Evolutionary conservation across 345 rosid species (phyloP).

Genomic region (Dipteronia sinensis): DNA sequence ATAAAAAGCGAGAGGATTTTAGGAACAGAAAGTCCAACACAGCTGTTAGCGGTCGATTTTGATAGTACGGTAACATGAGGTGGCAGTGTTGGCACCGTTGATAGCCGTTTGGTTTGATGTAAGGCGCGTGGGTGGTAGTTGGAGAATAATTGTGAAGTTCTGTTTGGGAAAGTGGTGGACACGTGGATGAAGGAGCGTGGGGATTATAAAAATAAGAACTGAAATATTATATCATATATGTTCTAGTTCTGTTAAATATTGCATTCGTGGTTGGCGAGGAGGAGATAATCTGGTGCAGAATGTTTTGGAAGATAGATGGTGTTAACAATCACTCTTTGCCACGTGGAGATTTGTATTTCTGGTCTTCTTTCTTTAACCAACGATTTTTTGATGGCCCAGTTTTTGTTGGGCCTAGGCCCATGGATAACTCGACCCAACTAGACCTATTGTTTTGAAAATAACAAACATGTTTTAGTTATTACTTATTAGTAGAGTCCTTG

Average conservation of each 20-base stretch:
- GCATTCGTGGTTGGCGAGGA: not conserved
- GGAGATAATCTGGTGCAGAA: not conserved
- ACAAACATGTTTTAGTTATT: no score
- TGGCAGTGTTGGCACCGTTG: constrained; percentile 28
- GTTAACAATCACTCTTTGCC: not conserved
- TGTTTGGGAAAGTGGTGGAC: not conserved
- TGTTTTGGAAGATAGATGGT: no score
- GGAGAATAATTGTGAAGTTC: not conserved
- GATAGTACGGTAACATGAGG: constrained; percentile 28
- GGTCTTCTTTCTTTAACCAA: no score
- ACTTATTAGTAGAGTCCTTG: no score
- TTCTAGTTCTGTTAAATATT: not conserved
- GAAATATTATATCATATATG: not conserved
- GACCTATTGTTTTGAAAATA: no score
- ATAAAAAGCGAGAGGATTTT: not conserved
- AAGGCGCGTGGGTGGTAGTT: not conserved
- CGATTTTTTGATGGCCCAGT: not conserved
- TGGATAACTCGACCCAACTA: not conserved
- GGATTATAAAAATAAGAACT: not conserved
- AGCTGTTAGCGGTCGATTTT: constrained; percentile 14
- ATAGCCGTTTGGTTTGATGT: not conserved
- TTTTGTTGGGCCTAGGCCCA: not conserved
- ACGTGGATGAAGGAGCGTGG: constrained; percentile 7
- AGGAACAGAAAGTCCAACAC: not conserved
- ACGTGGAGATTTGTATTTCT: not conserved